Base-by-base conservation (phyloP, 2,329 filamentous ascomycete genomes). In the Dissoconium aciculare region DNA sequence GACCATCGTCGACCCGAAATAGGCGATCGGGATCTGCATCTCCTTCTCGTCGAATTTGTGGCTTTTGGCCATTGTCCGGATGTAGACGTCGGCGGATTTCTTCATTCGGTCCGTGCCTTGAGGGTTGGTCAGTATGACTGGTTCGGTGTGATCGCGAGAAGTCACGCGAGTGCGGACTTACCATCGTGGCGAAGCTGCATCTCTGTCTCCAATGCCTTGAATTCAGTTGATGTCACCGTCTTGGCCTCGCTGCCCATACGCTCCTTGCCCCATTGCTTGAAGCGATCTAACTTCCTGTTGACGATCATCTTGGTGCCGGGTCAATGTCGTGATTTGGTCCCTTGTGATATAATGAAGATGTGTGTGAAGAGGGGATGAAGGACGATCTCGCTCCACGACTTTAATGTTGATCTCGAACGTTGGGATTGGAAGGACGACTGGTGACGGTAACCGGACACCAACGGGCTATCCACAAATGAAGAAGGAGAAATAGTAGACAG, bases 211-310 rank as follows among this genome's bases (percentile, higher is more conserved):
- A 95, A 62, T 37, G 71, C 70, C 60, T 81, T 91, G 69, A 95
- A 95, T 50, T 94, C 79, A 31, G 95, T 84, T 0, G 82, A 79
- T 41, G 83, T 74, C 53, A 67, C 73, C 6, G 87, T 94, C 62
- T 84, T 89, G 59, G 76, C 70, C 59, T 94, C 85, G 42, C 72
- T 73, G 47, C 87, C 87, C 81, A 95, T 93, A 60, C 85, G 82
- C 63, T 95, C 87, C 45, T 83, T 83, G 21, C 85, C 83, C 11
- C 87, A 95, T 77, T 95, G 87, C 64, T 87, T 91, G 65, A 92
- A 77, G 52, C 87, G 78, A 60, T 85, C 87, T 54, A 95, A 74
- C 56, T 91, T 93, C 67, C 92, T 93, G 59, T 73, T 75, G 55
- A 75, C 63, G 47, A 72, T 71, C 52, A 55, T 55, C 26, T 35